A percentile compares a stretch with the other conserved stretches of the same genome.
These are phyloP conservation scores for Backusella mclennaniae DNA, from an alignment of 192 early-diverging fungal species.

Conservation along the genomic window DNA sequence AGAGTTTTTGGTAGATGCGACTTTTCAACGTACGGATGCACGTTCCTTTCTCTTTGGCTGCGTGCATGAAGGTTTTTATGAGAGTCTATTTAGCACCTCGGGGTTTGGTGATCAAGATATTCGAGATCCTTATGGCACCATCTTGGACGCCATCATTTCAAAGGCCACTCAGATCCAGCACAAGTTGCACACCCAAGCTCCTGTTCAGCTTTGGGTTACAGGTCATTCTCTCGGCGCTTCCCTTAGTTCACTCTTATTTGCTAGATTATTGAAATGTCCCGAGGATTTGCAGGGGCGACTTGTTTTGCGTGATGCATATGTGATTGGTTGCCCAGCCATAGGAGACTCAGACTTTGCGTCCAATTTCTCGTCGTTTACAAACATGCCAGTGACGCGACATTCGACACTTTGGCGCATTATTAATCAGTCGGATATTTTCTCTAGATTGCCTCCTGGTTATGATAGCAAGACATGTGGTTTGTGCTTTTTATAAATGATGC, in stretches of 20 bases:
- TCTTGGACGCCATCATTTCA: slow-evolving; percentile 36
- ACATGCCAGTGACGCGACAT: slow-evolving; percentile 10
- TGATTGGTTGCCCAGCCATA: slow-evolving; percentile 39
- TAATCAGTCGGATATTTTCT: slow-evolving; percentile 42
- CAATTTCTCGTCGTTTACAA: slow-evolving; percentile 33
- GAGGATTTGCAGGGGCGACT: slow-evolving; percentile 11
- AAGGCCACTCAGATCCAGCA: slow-evolving; percentile 26
- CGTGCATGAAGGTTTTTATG: slow-evolving; percentile 54
- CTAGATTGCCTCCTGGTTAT: slow-evolving; percentile 36
- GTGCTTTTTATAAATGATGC: neutral
- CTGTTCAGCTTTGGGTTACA: slow-evolving; percentile 49
- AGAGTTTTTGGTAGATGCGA: slow-evolving; percentile 44
- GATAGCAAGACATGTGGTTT: slow-evolving; percentile 21
- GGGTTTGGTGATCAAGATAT: slow-evolving; percentile 12
- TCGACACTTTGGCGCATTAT: slow-evolving; percentile 44
- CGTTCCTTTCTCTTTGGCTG: slow-evolving; percentile 45
- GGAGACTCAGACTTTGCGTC: slow-evolving; percentile 45
- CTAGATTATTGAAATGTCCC: slow-evolving; percentile 36
- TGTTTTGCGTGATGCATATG: slow-evolving; percentile 38
- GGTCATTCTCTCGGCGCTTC: slow-evolving; percentile 54
- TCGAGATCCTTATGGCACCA: slow-evolving; percentile 38
- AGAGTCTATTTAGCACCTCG: slow-evolving; percentile 40
- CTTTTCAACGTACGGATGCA: slow-evolving; percentile 45
- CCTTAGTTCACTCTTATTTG: slow-evolving; percentile 39
- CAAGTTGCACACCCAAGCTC: slow-evolving; percentile 15